Evolutionary conservation across 2,329 filamentous ascomycete genomes (phyloP), one percentile per base, ranked within the genome.

Genomic region (Ophiocordyceps camponoti-floridani): DNA sequence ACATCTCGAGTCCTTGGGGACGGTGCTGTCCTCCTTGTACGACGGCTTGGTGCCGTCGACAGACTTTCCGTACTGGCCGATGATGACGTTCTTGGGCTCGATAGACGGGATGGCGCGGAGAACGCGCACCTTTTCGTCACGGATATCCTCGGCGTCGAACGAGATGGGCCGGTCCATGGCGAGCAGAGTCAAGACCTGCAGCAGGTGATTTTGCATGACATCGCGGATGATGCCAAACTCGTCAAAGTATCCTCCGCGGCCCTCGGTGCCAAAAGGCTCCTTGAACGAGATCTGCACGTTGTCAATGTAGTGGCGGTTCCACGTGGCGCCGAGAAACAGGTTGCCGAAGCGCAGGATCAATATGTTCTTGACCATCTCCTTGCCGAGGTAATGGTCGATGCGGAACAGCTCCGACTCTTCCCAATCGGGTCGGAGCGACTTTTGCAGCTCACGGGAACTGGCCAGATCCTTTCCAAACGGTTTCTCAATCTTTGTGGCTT

Each of bases 291-390:
- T 96, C 70, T 96, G 91, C 43, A 98, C 83, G 57, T 94, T 98
- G 69, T 96, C 91, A 68, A 98, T 98, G 73, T 96, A 89, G 65
- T 95, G 88, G 54, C 91, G 79, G 73, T 96, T 98, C 91, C 91
- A 98, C 47, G 89, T 98, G 40, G 91, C 89, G 52, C 88, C 88
- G 56, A 98, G 84, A 75, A 98, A 98, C 54, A 94, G 88, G 71
- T 98, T 98, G 56, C 91, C 93, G 61, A 98, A 98, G 61, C 93
- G 79, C 53, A 98, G 77, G 55, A 98, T 95, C 53, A 98, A 75
- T 54, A 98, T 93, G 69, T 98, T 98, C 79, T 98, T 98, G 58
- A 98, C 91, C 91, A 98, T 98, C 69, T 98, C 91, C 75, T 98
- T 98, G 57, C 93, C 93, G 42, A 98, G 78, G 66, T 98, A 98